These are phyloP conservation scores for Silene latifolia DNA, from an alignment of 148 eudicot species.

Conservation along the genomic window DNA sequence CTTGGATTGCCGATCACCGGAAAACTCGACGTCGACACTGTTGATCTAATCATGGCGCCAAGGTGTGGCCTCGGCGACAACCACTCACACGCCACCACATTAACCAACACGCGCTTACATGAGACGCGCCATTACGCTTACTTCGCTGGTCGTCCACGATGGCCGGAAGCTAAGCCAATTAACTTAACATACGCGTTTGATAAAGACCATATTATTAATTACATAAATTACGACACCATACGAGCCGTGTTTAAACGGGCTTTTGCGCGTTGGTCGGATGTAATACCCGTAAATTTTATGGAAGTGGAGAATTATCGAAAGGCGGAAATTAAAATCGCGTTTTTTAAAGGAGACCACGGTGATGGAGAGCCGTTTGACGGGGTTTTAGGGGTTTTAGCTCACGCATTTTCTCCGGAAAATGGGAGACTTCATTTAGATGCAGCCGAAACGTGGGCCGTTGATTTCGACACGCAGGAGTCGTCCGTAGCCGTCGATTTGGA, in stretches of 20 bases:
- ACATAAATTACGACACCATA: slow-evolving; percentile 31
- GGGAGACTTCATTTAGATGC: slow-evolving; percentile 51
- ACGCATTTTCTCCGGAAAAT: slow-evolving; percentile 55
- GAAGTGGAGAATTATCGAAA: slow-evolving; percentile 20
- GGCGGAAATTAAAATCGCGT: slow-evolving; percentile 50
- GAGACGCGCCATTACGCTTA: slow-evolving; percentile 38
- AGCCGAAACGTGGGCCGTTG: slow-evolving; percentile 64
- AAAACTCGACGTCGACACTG: slow-evolving; percentile 48
- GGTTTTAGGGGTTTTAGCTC: slow-evolving; percentile 46
- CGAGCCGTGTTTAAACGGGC: slow-evolving; percentile 41
- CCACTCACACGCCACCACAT: background rate
- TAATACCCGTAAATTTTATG: slow-evolving; percentile 47
- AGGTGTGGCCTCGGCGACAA: slow-evolving; percentile 37
- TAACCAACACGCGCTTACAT: background rate
- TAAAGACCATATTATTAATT: slow-evolving; percentile 24
- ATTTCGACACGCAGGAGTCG: slow-evolving; percentile 31
- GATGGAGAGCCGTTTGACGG: slow-evolving; percentile 69
- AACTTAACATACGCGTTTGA: slow-evolving; percentile 52
- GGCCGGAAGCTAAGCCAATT: slow-evolving; percentile 36
- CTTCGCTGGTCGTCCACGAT: slow-evolving; percentile 57
- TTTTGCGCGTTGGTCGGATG: slow-evolving; percentile 49
- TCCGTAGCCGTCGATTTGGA: slow-evolving; percentile 51
- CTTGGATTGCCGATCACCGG: slow-evolving; percentile 54
- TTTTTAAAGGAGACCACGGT: slow-evolving; percentile 52
- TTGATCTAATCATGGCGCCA: slow-evolving; percentile 49